Evolutionary conservation across 306 rosid species (phyloP).

Genomic region (Bauhinia variegata): DNA sequence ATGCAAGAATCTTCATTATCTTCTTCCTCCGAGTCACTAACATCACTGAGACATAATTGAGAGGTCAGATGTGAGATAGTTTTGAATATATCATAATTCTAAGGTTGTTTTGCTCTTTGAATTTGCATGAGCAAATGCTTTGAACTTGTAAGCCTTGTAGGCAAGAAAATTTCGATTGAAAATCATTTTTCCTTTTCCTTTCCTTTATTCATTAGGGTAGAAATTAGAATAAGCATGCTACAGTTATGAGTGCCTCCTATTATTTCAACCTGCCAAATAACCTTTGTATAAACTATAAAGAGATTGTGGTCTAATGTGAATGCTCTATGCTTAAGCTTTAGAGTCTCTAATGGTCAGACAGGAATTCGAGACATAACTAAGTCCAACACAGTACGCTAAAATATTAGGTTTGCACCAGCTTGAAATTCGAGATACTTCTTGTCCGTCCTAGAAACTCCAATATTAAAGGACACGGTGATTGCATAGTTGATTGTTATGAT

Average conservation of each 20-base stretch:
- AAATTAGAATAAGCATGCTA: slow-evolving; percentile 3
- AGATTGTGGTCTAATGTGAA: neutral
- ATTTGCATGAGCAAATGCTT: slow-evolving; percentile 20
- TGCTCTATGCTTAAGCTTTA: neutral
- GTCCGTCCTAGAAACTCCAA: no score
- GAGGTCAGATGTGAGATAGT: slow-evolving; percentile 33
- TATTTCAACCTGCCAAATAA: slow-evolving; percentile 3
- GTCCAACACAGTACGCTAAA: no score
- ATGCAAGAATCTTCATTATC: slow-evolving; percentile 79
- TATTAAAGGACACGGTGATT: no score
- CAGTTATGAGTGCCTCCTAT: neutral
- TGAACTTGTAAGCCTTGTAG: slow-evolving; percentile 18
- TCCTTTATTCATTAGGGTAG: neutral
- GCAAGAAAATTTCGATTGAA: neutral
- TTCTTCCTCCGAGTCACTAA: slow-evolving; percentile 77
- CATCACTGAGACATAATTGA: slow-evolving; percentile 62
- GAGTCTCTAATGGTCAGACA: neutral
- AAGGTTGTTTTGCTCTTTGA: slow-evolving; percentile 18
- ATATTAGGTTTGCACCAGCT: no score
- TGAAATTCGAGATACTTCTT: no score
- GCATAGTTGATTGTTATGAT: no score
- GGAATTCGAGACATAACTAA: neutral
- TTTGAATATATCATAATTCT: slow-evolving; percentile 12
- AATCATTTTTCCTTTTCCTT: neutral
- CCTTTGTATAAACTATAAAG: slow-evolving; percentile 14